These are phyloP conservation scores for Colletotrichum eleusines DNA, from an alignment of 2,329 filamentous ascomycete genomes.

Conservation along the genomic window DNA sequence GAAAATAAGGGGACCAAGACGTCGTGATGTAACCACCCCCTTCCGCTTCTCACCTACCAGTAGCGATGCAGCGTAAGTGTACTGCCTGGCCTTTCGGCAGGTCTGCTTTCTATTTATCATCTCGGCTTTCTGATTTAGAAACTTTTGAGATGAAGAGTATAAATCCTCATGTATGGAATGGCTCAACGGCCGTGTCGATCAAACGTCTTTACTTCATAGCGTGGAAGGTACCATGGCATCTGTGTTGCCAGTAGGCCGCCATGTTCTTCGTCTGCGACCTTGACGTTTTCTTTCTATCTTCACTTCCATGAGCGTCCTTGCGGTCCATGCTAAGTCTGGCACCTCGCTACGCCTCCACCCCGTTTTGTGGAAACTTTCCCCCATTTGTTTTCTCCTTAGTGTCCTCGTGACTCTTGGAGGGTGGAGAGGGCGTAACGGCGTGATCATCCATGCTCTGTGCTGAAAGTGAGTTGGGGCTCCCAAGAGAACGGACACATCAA, in stretches of 20 bases:
- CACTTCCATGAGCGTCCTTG: background rate
- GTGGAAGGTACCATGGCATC: background rate
- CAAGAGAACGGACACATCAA: conserved; percentile 1
- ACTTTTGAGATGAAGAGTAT: conserved; percentile 9
- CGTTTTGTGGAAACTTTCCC: background rate
- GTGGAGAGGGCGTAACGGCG: background rate
- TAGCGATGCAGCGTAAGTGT: background rate
- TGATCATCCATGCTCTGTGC: conserved; percentile 7
- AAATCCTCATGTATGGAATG: background rate
- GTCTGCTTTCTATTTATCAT: background rate
- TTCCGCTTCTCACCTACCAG: background rate
- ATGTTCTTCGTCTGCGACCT: conserved; percentile 4
- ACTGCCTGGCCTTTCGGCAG: background rate
- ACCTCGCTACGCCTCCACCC: background rate
- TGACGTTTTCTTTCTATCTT: conserved; percentile 2
- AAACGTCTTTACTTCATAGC: conserved; percentile 15
- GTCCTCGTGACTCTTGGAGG: background rate
- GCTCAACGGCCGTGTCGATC: conserved; percentile 9
- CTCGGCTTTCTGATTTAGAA: conserved; percentile 4
- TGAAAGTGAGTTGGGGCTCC: background rate
- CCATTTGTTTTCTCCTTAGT: background rate
- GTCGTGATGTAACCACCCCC: background rate
- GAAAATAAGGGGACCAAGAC: background rate
- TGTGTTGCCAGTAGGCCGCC: conserved; percentile 11
- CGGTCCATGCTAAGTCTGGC: conserved; percentile 15